These are phyloP conservation scores for Globisporangium cederbergense DNA, from an alignment of 352 stramenopile species.

Conservation along the genomic window DNA sequence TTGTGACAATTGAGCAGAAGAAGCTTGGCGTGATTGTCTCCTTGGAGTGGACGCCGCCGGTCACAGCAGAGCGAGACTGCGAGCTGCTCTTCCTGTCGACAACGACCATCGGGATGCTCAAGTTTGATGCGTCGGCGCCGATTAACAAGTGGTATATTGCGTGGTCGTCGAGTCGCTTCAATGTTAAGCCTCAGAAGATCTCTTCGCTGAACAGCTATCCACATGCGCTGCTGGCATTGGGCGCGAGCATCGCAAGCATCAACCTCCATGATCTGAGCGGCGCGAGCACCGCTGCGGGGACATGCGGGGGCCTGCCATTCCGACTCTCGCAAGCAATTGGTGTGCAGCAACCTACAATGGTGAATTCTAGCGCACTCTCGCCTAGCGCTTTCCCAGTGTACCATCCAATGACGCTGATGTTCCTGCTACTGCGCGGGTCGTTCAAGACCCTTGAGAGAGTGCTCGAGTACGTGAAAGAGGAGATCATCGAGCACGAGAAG, in stretches of 20 bases:
- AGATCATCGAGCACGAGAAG: slow-evolving; percentile 70
- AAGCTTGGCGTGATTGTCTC: slow-evolving; percentile 56
- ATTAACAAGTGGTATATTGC: slow-evolving; percentile 52
- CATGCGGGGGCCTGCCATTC: slow-evolving; percentile 15
- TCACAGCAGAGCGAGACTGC: slow-evolving; percentile 45
- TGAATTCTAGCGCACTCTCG: slow-evolving; percentile 13
- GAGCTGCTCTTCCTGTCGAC: slow-evolving; percentile 64
- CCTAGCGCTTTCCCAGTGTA: slow-evolving; percentile 27
- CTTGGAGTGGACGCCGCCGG: slow-evolving; percentile 61
- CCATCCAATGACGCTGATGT: slow-evolving; percentile 67
- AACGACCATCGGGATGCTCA: slow-evolving; percentile 60
- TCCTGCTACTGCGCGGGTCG: slow-evolving; percentile 61
- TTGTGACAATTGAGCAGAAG: slow-evolving; percentile 51
- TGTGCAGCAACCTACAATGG: not conserved
- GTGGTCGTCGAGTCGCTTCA: slow-evolving; percentile 65
- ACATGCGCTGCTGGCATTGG: slow-evolving; percentile 41
- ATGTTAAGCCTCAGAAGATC: slow-evolving; percentile 42
- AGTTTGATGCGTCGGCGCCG: slow-evolving; percentile 35
- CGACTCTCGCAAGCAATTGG: slow-evolving; percentile 9
- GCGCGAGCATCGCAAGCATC: slow-evolving; percentile 48
- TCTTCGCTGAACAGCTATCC: slow-evolving; percentile 54
- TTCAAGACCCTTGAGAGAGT: slow-evolving; percentile 58
- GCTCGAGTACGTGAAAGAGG: slow-evolving; percentile 50
- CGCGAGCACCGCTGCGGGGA: not conserved
- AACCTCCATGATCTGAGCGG: slow-evolving; percentile 52